Conservation (phyloP, 139 green algal species). For the Deuterostichococcus epilithicus region DNA sequence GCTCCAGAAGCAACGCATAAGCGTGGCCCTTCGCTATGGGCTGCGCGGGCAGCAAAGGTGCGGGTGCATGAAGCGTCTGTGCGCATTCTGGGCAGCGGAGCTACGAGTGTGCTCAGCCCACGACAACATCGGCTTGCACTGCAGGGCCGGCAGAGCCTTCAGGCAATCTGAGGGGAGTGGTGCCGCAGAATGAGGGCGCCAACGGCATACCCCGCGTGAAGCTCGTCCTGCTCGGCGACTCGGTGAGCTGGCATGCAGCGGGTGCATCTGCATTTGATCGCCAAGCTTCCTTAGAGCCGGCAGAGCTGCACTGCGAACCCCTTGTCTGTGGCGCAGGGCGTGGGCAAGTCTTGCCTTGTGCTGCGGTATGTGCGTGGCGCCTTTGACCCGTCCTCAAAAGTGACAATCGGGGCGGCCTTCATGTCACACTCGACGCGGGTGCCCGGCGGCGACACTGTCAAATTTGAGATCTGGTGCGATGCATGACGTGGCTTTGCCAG, state of each 20-base stretch:
- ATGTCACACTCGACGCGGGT: conserved; percentile 43
- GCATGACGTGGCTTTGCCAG: neutral
- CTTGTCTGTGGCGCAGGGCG: conserved; percentile 32
- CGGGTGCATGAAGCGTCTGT: neutral
- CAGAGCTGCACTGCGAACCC: neutral
- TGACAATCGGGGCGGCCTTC: conserved; percentile 72
- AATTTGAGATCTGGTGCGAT: conserved; percentile 68
- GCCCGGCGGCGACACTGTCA: conserved; percentile 39
- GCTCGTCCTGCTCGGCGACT: conserved; percentile 74
- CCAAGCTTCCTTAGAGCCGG: neutral
- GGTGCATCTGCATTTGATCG: neutral
- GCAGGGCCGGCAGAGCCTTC: too few relatives aligned
- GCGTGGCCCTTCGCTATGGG: too few relatives aligned
- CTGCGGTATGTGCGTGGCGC: conserved; percentile 47
- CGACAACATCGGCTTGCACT: neutral
- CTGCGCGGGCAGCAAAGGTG: conserved; percentile 17
- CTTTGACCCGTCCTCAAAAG: conserved; percentile 47
- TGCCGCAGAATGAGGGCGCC: neutral
- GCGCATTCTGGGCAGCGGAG: neutral
- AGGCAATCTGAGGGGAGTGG: too few relatives aligned
- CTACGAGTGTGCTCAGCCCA: neutral
- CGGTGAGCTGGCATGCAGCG: conserved; percentile 20
- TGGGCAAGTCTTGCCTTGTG: conserved; percentile 67
- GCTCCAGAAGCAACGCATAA: too few relatives aligned
- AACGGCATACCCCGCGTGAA: conserved; percentile 44